Conservation (phyloP, 495 filamentous ascomycete genomes). For the Hyaloscypha finlandica region DNA sequence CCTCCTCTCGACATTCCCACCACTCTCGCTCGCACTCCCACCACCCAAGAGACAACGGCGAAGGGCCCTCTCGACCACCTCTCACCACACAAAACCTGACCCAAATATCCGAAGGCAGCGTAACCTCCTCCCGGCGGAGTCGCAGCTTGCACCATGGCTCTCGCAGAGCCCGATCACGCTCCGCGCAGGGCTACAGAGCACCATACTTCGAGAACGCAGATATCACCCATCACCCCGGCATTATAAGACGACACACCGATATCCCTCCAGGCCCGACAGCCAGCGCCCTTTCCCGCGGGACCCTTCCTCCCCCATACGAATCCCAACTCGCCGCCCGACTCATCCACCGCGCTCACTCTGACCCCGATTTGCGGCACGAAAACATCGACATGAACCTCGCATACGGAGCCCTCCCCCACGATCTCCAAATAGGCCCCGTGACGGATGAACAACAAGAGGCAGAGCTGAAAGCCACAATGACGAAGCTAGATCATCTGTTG, state of each 20-base stretch:
- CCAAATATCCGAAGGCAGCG: conserved; percentile 29
- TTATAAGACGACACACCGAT: conserved; percentile 32
- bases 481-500: conserved; percentile 68
- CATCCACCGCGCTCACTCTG: conserved; percentile 39
- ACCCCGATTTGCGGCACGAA: conserved; percentile 47
- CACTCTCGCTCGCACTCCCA: conserved; percentile 29
- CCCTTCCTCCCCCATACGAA: conserved; percentile 21
- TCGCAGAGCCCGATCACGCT: conserved; percentile 2
- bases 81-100: conserved; percentile 25
- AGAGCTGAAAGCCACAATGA: conserved; percentile 66
- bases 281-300: conserved; percentile 30
- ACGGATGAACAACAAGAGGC: conserved; percentile 47
- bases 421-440: conserved; percentile 31
- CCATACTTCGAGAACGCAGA: conserved; percentile 43
- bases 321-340: conserved; percentile 7
- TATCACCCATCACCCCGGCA: conserved; percentile 18
- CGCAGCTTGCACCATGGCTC: conserved; percentile 26
- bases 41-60: conserved; percentile 17
- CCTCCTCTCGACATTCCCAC: conserved; percentile 40
- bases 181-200: conserved; percentile 34
- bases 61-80: conserved; percentile 24
- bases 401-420: conserved; percentile 64
- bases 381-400: conserved; percentile 86
- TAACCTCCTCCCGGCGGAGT: conserved; percentile 24
- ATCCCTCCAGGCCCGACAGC: conserved; percentile 12